These are phyloP conservation scores for Diospyros lotus DNA, from an alignment of 148 eudicot species.

Conservation along the genomic window DNA sequence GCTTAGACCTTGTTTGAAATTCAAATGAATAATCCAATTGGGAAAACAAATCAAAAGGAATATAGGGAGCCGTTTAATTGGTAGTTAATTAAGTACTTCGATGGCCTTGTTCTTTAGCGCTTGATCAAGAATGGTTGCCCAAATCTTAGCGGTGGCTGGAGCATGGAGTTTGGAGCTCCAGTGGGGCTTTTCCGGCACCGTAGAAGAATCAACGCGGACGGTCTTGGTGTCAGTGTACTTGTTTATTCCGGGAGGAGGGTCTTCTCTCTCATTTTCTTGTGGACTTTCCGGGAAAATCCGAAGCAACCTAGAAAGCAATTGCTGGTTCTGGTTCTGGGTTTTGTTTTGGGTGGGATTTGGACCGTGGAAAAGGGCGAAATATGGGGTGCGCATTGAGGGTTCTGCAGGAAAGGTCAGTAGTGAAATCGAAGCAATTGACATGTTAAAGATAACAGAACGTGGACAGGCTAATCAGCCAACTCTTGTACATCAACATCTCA, in stretches of 20 bases:
- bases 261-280: conserved; percentile 1
- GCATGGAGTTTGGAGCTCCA: background rate
- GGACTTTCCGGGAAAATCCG: conserved; percentile 9
- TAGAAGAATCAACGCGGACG: background rate
- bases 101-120: background rate
- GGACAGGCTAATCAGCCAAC: too few relatives aligned
- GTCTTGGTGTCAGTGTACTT: conserved; percentile 8
- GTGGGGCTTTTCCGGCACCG: background rate
- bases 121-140: background rate
- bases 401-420: too few relatives aligned
- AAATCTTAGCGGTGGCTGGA: background rate
- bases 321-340: background rate
- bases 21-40: background rate
- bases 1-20: background rate
- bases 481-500: too few relatives aligned
- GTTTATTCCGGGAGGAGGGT: background rate
- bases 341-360: background rate
- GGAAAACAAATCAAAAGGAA: background rate
- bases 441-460: too few relatives aligned
- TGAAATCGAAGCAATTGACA: too few relatives aligned
- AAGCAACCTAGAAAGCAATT: conserved; percentile 19
- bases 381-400: too few relatives aligned
- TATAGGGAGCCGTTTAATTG: too few relatives aligned
- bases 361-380: conserved; percentile 1
- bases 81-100: too few relatives aligned